phyloP scores from a whole-genome alignment of 2,329 filamentous ascomycete species.

The Stachybotrys echinatus region DNA sequence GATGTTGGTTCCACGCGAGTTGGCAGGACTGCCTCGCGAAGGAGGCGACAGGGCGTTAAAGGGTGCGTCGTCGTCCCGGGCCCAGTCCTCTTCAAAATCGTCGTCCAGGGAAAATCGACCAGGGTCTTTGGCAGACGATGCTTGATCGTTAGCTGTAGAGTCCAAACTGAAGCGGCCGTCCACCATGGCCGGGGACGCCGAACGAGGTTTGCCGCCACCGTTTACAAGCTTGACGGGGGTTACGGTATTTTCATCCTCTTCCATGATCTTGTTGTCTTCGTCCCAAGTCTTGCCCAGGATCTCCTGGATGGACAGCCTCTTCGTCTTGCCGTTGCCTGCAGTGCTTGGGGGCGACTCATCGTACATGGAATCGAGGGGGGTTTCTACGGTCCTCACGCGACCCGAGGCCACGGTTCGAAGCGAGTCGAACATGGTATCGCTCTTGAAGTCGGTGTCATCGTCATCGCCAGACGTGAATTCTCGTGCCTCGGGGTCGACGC shows the following conservation, averaged over 20 bases:
- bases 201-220: conserved; percentile 16
- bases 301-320: conserved; percentile 54
- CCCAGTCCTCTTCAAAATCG: conserved; percentile 61
- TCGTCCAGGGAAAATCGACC: conserved; percentile 53
- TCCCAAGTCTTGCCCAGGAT: conserved; percentile 52
- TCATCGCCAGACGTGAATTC: conserved; percentile 66
- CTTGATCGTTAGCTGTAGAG: conserved; percentile 24
- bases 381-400: conserved; percentile 61
- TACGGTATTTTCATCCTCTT: conserved; percentile 53
- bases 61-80: conserved; percentile 44
- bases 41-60: conserved; percentile 56
- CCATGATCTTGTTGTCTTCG: conserved; percentile 51
- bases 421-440: conserved; percentile 73
- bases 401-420: conserved; percentile 65
- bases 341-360: conserved; percentile 68
- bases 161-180: conserved; percentile 21
- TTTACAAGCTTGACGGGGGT: conserved; percentile 43
- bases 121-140: conserved; percentile 33
- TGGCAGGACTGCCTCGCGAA: conserved; percentile 42
- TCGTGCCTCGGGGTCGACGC: conserved; percentile 63
- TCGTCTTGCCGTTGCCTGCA: conserved; percentile 45
- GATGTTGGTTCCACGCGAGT: conserved; percentile 37
- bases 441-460: conserved; percentile 73
- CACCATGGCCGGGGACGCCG: conserved; percentile 6
- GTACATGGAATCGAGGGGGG: conserved; percentile 73